Evolutionary conservation across 306 rosid species (phyloP), one percentile per base, ranked within the genome.

Genomic region (Vigna mungo): DNA sequence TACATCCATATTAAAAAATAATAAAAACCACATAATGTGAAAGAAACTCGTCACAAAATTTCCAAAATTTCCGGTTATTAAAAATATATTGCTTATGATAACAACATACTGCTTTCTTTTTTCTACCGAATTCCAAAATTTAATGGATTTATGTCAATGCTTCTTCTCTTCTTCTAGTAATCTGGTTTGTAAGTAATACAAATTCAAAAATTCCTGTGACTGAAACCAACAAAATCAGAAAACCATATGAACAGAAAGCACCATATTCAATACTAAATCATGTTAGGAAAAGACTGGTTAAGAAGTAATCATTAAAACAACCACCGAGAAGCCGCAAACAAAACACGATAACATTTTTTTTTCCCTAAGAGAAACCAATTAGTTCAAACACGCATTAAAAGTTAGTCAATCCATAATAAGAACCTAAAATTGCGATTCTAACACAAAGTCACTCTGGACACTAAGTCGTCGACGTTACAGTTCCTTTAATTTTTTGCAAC

Each of bases 201-300:
- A 37, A 10, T 46, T 23, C 21, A 51, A 25, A 60, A 41, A 62
- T 62, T 61, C 36, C 36, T 21, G 0, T 37, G 32, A 79, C 68
- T 63, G 36, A 63, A 71, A 49, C 60, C 18, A 70, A 46, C 64
- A 60, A 70, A 46, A 70, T 48, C 23, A 37, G 55, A 39, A 51
- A 36, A 36, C 18, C 12, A 49, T 56, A 51, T 8, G 23, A 65
- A 53, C 25, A 56, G 10, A 64, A 36, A 30, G 15, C 18, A 21
- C 13, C 8, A 52, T 65, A 32, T 66, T 23, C 58, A 53, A 53
- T 36, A 23, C 30, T 9, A 41, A 43, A 37, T 43, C 18, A 20
- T 43, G 18, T 20, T 5, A 2, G 53, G 18, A 17, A 20, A 66
- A 66, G 4, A 18, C 6, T 2, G 12, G 13, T 43, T 43, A 41